Conservation (phyloP, 192 early-diverging fungal species). For the Backusella psychrophila region DNA sequence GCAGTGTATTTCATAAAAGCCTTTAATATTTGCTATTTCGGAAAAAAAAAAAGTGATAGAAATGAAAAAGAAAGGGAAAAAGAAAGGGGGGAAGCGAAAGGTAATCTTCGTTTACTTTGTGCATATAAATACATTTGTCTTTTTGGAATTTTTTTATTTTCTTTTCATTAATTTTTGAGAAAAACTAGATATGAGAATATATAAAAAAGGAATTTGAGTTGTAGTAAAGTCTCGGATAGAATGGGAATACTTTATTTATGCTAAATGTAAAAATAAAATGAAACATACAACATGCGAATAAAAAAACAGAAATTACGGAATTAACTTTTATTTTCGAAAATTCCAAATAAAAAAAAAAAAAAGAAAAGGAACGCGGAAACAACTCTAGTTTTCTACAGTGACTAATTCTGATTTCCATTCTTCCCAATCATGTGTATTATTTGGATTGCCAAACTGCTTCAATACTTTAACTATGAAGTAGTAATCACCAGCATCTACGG, state of each 20-base stretch:
- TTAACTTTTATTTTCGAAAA: not conserved
- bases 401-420: slow-evolving; percentile 15
- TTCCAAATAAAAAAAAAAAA: not conserved
- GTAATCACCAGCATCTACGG: slow-evolving; percentile 15
- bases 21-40: not conserved
- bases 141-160: not conserved
- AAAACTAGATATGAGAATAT: not conserved
- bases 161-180: not conserved
- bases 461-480: slow-evolving; percentile 22
- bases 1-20: not conserved
- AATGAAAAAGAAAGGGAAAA: not conserved
- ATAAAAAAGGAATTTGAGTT: not conserved
- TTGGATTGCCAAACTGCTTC: slow-evolving; percentile 22
- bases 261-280: not conserved
- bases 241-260: not conserved
- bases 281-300: not conserved
- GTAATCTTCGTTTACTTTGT: not conserved
- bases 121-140: not conserved
- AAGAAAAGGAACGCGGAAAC: not conserved
- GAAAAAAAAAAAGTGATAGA: not conserved
- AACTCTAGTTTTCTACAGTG: not conserved
- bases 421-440: slow-evolving; percentile 12
- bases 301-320: not conserved
- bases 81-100: not conserved
- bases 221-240: not conserved